Conservation (phyloP, 2,329 filamentous ascomycete genomes). For the Fusarium coffeatum region DNA sequence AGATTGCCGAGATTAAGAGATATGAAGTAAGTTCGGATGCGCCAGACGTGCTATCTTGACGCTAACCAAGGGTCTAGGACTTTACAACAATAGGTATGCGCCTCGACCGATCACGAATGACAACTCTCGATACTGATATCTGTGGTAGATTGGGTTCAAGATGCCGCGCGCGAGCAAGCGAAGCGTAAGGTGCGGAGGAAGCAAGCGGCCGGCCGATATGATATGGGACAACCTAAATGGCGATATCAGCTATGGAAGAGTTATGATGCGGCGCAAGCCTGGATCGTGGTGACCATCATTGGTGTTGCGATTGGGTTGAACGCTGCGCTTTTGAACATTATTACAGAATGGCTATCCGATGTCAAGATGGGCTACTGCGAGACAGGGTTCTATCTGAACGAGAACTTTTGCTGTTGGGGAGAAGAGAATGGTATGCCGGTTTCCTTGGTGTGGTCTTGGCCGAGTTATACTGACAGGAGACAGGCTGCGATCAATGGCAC, state of each 20-base stretch:
- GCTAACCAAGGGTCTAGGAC: conserved; percentile 63
- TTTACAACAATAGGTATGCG: conserved; percentile 88
- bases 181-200: conserved; percentile 81
- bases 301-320: conserved; percentile 93
- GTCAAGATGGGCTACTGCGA: conserved; percentile 96
- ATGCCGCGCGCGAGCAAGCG: conserved; percentile 89
- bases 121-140: conserved; percentile 47
- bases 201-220: conserved; percentile 77
- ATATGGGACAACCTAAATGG: conserved; percentile 79
- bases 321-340: conserved; percentile 91
- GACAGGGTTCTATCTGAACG: conserved; percentile 96
- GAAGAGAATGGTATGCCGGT: conserved; percentile 76
- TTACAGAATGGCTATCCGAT: conserved; percentile 96
- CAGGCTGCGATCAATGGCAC: conserved; percentile 89
- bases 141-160: conserved; percentile 89
- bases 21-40: conserved; percentile 74
- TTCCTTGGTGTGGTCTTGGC: background rate
- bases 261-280: conserved; percentile 96
- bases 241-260: conserved; percentile 82
- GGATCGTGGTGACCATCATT: conserved; percentile 96
- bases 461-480: conserved; percentile 12
- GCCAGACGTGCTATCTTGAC: conserved; percentile 44
- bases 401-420: conserved; percentile 98
- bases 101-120: conserved; percentile 18
- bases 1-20: conserved; percentile 97